phyloP scores from a whole-genome alignment of 495 filamentous ascomycete species.

The Penicillium subrubescens region DNA sequence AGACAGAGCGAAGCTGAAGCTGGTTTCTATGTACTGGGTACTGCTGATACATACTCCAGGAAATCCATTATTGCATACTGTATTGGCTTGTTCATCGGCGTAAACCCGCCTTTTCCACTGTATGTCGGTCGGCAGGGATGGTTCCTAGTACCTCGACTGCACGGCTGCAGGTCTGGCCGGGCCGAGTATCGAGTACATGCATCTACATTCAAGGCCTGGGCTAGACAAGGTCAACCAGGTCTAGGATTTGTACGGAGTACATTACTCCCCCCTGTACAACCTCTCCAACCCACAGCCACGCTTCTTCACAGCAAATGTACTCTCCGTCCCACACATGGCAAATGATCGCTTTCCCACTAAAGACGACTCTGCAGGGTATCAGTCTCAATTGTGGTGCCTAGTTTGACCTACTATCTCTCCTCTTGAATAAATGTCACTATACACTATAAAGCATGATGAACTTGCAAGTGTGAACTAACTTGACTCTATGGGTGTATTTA shows the following conservation, averaged over 20 bases:
- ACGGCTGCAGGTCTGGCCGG: background rate
- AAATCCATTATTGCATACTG: no score
- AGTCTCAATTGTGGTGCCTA: background rate
- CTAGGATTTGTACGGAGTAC: background rate
- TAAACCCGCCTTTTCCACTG: background rate
- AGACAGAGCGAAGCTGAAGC: background rate
- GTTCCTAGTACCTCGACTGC: background rate
- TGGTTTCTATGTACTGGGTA: background rate
- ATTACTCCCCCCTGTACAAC: background rate
- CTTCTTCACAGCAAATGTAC: slow-evolving; percentile 6
- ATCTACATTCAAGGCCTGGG: background rate
- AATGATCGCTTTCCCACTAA: background rate
- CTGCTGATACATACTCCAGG: background rate
- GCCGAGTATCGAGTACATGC: slow-evolving; percentile 3
- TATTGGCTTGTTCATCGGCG: background rate
- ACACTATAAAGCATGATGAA: background rate
- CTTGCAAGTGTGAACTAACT: background rate
- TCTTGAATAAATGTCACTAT: background rate
- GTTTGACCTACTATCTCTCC: background rate
- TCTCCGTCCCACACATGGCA: slow-evolving; percentile 8
- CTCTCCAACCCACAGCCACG: slow-evolving; percentile 7
- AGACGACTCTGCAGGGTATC: background rate
- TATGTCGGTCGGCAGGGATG: background rate
- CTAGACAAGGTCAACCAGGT: background rate
- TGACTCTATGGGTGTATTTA: background rate